phyloP scores from a whole-genome alignment of 2,329 filamentous ascomycete genomes.

The Cytospora mali region DNA sequence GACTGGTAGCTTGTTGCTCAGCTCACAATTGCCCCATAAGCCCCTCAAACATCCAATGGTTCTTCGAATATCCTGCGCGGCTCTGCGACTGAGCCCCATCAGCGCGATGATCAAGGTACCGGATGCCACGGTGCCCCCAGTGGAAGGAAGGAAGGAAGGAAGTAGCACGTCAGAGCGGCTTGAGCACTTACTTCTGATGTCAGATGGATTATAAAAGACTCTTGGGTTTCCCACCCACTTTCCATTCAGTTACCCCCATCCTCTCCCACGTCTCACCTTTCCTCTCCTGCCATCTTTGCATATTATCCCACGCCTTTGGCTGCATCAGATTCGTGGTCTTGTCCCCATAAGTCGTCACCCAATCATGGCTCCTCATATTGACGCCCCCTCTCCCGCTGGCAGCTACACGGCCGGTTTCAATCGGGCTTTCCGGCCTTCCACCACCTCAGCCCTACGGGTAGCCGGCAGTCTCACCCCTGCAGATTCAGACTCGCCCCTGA shows the following conservation, averaged over 20 bases:
- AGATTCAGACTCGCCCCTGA: conserved; percentile 41
- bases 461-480: conserved; percentile 33
- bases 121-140: conserved; percentile 5
- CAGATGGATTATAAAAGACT: conserved; percentile 23
- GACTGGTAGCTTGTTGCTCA: conserved; percentile 18
- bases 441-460: conserved; percentile 37
- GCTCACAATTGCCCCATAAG: conserved; percentile 7
- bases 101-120: conserved; percentile 4
- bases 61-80: conserved; percentile 6
- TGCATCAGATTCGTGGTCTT: conserved; percentile 11
- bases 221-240: conserved; percentile 1
- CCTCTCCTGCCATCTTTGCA: conserved; percentile 7
- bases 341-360: neutral
- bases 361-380: conserved; percentile 51
- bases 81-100: conserved; percentile 11
- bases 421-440: conserved; percentile 37
- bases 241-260: neutral
- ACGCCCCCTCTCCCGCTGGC: conserved; percentile 49
- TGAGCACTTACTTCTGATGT: neutral
- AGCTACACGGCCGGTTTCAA: conserved; percentile 47
- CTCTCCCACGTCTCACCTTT: conserved; percentile 7
- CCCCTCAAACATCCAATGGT: conserved; percentile 13
- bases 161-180: conserved; percentile 14
- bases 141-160: conserved; percentile 3
- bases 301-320: conserved; percentile 16